Evolutionary conservation across 2,329 filamentous ascomycete genomes (phyloP), one percentile per base, ranked within the genome.

Genomic region (Colletotrichum musae): DNA sequence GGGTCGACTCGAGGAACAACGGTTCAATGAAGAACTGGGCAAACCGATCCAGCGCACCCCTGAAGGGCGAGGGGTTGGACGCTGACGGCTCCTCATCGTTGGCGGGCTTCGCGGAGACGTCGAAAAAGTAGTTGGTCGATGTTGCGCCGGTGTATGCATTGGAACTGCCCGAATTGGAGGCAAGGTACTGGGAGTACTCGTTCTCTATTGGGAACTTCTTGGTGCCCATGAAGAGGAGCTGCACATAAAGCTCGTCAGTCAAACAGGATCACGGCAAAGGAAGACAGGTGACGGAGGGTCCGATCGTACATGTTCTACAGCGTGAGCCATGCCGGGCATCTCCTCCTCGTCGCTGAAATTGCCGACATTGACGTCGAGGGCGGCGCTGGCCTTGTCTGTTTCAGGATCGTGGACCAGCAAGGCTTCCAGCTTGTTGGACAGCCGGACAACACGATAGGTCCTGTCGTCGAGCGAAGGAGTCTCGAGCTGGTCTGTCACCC

Each of bases 121-220:
- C 96, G 79, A 99, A 99, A 82, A 93, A 98, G 84, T 97, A 99
- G 82, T 98, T 98, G 72, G 96, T 99, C 60, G 95, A 97, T 1
- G 94, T 97, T 5, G 93, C 87, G 16, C 93, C 94, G 1, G 96
- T 99, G 80, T 97, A 98, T 64, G 96, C 96, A 80, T 99, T 99
- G 32, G 95, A 97, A 77, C 92, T 91, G 64, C 96, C 96, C 10
- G 94, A 97, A 79, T 98, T 92, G 69, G 93, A 88, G 59, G 94
- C 93, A 62, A 99, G 89, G 79, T 97, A 99, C 78, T 95, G 92
- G 76, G 94, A 94, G 85, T 99, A 99, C 73, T 93, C 95, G 80
- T 99, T 98, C 82, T 98, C 95, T 78, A 92, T 89, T 0, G 96
- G 96, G 77, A 96, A 99, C 89, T 98, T 99, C 81, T 97, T 92